These are phyloP conservation scores for Boletus subparvulus DNA, from an alignment of 768 basidiomycete species.

Conservation along the genomic window DNA sequence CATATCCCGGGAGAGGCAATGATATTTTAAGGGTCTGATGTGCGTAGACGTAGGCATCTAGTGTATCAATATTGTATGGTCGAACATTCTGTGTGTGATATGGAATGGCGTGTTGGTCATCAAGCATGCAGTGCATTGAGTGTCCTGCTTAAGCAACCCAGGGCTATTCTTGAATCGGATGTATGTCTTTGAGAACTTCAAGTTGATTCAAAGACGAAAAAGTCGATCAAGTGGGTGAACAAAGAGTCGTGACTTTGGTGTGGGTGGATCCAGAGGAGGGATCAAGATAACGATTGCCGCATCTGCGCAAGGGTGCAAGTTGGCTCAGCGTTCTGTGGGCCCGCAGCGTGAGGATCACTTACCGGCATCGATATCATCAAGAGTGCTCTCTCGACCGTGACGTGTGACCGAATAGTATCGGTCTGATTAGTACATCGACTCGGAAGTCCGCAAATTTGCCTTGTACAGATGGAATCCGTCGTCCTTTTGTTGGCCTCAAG, in stretches of 20 bases:
- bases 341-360: background rate
- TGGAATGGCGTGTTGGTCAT: background rate
- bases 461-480: background rate
- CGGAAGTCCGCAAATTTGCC: no score
- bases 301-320: conserved; percentile 29
- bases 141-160: conserved; percentile 40
- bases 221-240: conserved; percentile 59
- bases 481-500: conserved; percentile 50
- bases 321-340: background rate
- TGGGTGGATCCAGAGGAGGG: conserved; percentile 46
- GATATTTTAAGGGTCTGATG: background rate
- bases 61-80: background rate
- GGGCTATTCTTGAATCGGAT: conserved; percentile 44
- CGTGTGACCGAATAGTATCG: no score
- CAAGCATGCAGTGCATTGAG: conserved; percentile 58
- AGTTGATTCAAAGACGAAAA: conserved; percentile 57
- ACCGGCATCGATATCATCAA: conserved; percentile 70
- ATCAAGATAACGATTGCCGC: conserved; percentile 55
- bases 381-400: conserved; percentile 49
- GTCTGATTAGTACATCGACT: no score
- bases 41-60: background rate
- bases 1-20: background rate
- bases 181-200: conserved; percentile 36
- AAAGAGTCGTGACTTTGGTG: conserved; percentile 31
- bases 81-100: background rate